Conservation (phyloP, 2,329 filamentous ascomycete genomes). For the Parasarocladium wereldwijsianum region DNA sequence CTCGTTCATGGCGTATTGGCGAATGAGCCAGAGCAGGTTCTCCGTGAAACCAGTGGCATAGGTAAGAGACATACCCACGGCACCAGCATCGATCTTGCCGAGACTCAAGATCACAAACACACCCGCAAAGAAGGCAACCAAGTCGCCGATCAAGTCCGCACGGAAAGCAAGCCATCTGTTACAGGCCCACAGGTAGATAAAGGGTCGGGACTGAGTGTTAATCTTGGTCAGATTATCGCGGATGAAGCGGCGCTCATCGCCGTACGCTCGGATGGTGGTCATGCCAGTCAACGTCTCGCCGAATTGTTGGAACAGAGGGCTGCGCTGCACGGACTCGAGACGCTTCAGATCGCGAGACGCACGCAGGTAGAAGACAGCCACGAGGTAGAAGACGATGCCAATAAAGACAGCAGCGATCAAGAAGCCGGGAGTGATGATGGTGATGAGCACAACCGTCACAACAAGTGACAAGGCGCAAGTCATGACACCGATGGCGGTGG, state of each 20-base stretch:
- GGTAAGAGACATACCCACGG: conserved; percentile 83
- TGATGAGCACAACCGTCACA: conserved; percentile 79
- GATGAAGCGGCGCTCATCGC: conserved; percentile 85
- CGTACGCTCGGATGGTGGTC: conserved; percentile 92
- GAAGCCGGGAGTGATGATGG: conserved; percentile 79
- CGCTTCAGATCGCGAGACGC: conserved; percentile 93
- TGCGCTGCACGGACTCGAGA: conserved; percentile 84
- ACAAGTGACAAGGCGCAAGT: conserved; percentile 52
- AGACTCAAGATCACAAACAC: conserved; percentile 78
- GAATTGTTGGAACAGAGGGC: conserved; percentile 94
- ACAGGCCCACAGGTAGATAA: conserved; percentile 91
- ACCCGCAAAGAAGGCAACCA: conserved; percentile 88
- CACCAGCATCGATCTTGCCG: conserved; percentile 73
- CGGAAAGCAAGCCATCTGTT: conserved; percentile 94
- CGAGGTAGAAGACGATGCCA: conserved; percentile 62
- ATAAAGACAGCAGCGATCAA: conserved; percentile 79
- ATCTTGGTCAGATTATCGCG: conserved; percentile 78
- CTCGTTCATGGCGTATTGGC: conserved; percentile 86
- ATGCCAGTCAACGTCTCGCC: conserved; percentile 90
- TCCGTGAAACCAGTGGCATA: conserved; percentile 97
- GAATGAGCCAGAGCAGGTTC: conserved; percentile 91
- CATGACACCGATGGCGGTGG: conserved; percentile 67
- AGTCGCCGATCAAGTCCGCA: conserved; percentile 76
- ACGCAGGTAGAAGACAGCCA: conserved; percentile 78
- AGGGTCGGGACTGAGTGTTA: conserved; percentile 82